These are phyloP conservation scores for Suillus weaverae DNA, from an alignment of 768 basidiomycete genomes.

Conservation along the genomic window DNA sequence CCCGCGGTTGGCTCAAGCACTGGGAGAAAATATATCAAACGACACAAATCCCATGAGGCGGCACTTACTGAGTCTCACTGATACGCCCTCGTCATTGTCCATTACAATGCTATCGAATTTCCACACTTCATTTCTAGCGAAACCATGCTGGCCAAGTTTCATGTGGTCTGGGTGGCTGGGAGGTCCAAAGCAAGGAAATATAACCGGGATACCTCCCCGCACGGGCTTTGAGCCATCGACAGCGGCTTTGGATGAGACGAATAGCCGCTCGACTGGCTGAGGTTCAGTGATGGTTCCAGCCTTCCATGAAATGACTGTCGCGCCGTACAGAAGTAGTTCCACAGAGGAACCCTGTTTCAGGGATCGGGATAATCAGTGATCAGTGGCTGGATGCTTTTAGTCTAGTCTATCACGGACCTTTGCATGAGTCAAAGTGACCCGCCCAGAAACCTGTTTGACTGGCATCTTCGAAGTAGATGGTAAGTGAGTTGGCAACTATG, in stretches of 20 bases:
- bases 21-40: constrained; percentile 26
- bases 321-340: constrained; percentile 76
- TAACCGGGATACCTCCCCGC: constrained; percentile 56
- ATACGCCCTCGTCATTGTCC: constrained; percentile 71
- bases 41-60: neutral
- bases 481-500: constrained; percentile 7
- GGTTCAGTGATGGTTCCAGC: constrained; percentile 38
- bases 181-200: constrained; percentile 89
- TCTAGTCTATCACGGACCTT: constrained; percentile 41
- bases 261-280: constrained; percentile 64
- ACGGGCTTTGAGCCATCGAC: constrained; percentile 82
- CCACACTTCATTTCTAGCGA: constrained; percentile 82
- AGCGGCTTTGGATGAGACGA: constrained; percentile 76
- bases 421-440: constrained; percentile 58
- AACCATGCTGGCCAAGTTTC: constrained; percentile 84
- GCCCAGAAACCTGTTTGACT: constrained; percentile 43
- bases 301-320: constrained; percentile 88
- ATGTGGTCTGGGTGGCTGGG: constrained; percentile 73
- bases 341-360: constrained; percentile 57
- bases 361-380: neutral
- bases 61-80: constrained; percentile 72
- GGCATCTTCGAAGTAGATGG: constrained; percentile 47
- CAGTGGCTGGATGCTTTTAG: constrained; percentile 2
- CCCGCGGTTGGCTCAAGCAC: constrained; percentile 63
- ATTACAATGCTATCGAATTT: constrained; percentile 57